Percentiles rank a stretch among this genome's conserved stretches.
Conservation (phyloP, 2,329 filamentous ascomycete species). For the Fusarium humuli region DNA sequence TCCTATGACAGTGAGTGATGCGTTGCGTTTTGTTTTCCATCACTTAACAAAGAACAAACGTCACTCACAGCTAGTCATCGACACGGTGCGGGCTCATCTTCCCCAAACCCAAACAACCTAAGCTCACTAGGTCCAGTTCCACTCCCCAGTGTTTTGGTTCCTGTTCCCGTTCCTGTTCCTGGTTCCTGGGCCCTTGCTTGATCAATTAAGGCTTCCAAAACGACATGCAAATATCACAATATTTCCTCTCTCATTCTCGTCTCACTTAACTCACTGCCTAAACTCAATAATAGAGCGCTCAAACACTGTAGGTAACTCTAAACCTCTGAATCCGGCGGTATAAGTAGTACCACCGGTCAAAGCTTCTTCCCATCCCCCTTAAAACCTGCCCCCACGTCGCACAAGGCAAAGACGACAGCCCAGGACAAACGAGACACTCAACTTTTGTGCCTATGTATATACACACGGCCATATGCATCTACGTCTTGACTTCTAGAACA, state of each 20-base stretch:
- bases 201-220: constrained; percentile 4
- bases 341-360: constrained; percentile 35
- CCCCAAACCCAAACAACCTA: constrained; percentile 3
- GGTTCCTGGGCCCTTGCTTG: constrained; percentile 38
- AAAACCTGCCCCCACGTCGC: constrained; percentile 37
- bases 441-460: constrained; percentile 4
- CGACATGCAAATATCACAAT: constrained; percentile 2
- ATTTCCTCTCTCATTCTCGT: neutral
- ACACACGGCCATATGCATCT: constrained; percentile 5
- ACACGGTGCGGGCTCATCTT: constrained; percentile 37
- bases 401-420: constrained; percentile 24
- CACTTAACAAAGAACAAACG: neutral
- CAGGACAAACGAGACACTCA: constrained; percentile 7
- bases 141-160: constrained; percentile 16
- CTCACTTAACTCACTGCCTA: neutral
- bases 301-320: constrained; percentile 24
- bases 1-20: constrained; percentile 6
- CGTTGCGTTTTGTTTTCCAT: neutral
- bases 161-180: constrained; percentile 11
- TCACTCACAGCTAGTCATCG: constrained; percentile 7
- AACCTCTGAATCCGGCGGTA: constrained; percentile 20
- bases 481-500: constrained; percentile 38
- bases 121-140: constrained; percentile 11
- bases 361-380: constrained; percentile 39
- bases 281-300: neutral